phyloP scores from a whole-genome alignment of 306 rosid genomes.

The Trifolium dubium region DNA sequence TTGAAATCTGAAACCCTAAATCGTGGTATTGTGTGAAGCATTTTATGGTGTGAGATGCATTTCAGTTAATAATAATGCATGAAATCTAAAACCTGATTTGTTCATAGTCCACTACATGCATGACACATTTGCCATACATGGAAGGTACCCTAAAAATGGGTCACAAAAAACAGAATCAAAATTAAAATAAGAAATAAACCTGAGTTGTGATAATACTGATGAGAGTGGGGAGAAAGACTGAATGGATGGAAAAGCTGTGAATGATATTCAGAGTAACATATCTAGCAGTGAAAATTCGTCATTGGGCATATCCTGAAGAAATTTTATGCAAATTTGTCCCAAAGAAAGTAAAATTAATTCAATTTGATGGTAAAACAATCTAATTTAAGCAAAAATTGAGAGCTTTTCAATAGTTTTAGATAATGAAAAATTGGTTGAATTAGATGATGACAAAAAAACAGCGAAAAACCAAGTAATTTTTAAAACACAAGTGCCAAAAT shows the following conservation, averaged over 20 bases:
- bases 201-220: no score
- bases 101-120: no score
- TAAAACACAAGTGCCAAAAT: neutral
- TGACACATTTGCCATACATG: no score
- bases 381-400: neutral
- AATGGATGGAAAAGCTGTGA: constrained; percentile 31
- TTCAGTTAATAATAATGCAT: no score
- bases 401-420: neutral
- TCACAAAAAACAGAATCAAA: neutral
- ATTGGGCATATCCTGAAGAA: constrained; percentile 29
- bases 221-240: constrained; percentile 31
- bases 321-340: neutral
- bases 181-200: neutral
- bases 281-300: constrained; percentile 28
- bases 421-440: neutral
- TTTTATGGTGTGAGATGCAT: no score
- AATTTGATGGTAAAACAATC: neutral
- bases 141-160: no score
- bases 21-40: no score
- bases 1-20: no score
- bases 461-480: neutral
- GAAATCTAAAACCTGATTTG: no score
- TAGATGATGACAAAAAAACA: neutral
- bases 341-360: neutral
- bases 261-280: constrained; percentile 18